Evolutionary conservation across 306 rosid genomes (phyloP), one percentile per base, ranked within the genome.

Genomic region (Elaeagnus macrophylla): DNA sequence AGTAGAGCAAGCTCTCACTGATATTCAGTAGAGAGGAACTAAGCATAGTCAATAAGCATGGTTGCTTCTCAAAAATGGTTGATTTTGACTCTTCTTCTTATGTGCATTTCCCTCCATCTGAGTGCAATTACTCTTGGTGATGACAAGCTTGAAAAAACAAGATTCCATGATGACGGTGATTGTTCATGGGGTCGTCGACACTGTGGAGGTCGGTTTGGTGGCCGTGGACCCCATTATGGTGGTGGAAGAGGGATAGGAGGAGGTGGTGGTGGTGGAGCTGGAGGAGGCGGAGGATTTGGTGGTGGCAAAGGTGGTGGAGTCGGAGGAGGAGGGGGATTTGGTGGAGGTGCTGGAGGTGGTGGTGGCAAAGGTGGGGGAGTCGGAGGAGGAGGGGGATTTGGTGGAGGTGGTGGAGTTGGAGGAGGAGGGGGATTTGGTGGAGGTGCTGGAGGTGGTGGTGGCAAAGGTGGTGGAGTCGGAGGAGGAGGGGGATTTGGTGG

Each of bases 181-280:
- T 81, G 97, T 51, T 67, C 69, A 55, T 81, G 77, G 68, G 82
- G 80, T 7, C 75, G 82, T 19, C 73, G 83, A 5, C 68, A 67
- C 13, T 57, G 85, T 18, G 39, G 13, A 7, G 12, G 10, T 40
- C 6, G 48, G 50, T 60, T 48, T 17, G 38, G 19, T 13, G 65
- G 56, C 0, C 48, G 65, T 7, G 65, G 65, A 7, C 55, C 46
- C 32, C 45, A 5, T 25, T 25, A 25, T 25, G 32, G 32, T 25
- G 32, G 39, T 25, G 48, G 36, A 18, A 10, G 12, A 6, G 39
- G 61, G 19, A 9, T 13, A 2, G 69, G 70, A 2, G 39, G 64
- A 3, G 60, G 72, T 1, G 60, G 53, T 37, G 43, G 46, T 38
- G 57, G 39, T 2, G 36, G 32, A 20, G 52, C 45, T n/a, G 67